Percentiles rank a stretch among this genome's conserved stretches.
Conservation (phyloP, 352 stramenopile genomes). For the Pythium volutum region DNA sequence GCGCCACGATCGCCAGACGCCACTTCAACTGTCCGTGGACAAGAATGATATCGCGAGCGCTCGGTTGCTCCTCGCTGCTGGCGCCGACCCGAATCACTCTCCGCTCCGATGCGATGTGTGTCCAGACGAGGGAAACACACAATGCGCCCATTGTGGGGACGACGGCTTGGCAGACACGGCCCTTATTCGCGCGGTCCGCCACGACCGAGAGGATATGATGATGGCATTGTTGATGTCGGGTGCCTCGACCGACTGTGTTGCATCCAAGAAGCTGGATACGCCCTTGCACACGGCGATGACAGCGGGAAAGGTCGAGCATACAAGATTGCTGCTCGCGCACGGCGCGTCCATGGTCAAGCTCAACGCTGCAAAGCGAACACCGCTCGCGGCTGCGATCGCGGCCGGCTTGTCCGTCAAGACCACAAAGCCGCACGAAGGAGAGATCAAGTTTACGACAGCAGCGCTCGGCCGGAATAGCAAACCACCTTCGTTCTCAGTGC, state of each 20-base stretch:
- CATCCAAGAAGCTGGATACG: constrained; percentile 28
- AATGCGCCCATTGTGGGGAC: constrained; percentile 24
- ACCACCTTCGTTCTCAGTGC: background rate
- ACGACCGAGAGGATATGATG: constrained; percentile 25
- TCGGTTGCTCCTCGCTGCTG: constrained; percentile 28
- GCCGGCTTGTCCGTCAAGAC: constrained; percentile 35
- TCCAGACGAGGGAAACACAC: background rate
- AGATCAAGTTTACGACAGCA: constrained; percentile 19
- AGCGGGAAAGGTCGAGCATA: constrained; percentile 33
- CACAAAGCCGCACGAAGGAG: constrained; percentile 43
- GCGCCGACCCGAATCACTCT: constrained; percentile 45
- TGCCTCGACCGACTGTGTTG: constrained; percentile 35
- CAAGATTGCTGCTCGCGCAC: constrained; percentile 37
- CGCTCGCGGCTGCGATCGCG: constrained; percentile 47
- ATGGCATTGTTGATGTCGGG: constrained; percentile 37
- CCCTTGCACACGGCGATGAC: constrained; percentile 46
- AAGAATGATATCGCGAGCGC: constrained; percentile 34
- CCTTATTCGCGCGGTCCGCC: constrained; percentile 35
- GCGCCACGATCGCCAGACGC: constrained; percentile 39
- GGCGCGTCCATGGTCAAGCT: constrained; percentile 37
- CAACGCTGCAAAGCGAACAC: constrained; percentile 31
- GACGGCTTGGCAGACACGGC: constrained; percentile 29
- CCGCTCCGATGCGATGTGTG: constrained; percentile 28
- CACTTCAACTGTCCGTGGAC: constrained; percentile 48
- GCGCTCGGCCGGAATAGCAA: background rate